A percentile compares a stretch with the other conserved stretches of the same genome.
Conservation (phyloP, 768 basidiomycete species). For the Auriscalpium orientale region DNA sequence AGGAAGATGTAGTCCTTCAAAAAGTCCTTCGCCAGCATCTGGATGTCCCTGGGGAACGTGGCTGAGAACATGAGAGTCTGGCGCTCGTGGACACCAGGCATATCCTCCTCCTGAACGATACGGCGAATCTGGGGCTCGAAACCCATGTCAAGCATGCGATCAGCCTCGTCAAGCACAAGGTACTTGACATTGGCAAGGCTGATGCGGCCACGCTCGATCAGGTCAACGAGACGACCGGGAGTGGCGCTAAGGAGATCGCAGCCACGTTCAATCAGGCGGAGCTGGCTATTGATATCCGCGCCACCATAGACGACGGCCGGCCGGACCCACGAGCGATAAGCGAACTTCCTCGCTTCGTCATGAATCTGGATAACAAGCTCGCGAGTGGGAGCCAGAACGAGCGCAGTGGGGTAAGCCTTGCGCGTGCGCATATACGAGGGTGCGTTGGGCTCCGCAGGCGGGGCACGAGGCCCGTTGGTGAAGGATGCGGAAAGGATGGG, state of each 20-base stretch:
- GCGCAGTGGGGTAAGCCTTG: conserved; percentile 95
- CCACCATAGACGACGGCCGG: conserved; percentile 99
- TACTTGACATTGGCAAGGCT: conserved; percentile 95
- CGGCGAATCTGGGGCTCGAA: conserved; percentile 99
- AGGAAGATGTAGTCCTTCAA: conserved; percentile 99
- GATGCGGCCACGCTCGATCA: conserved; percentile 97
- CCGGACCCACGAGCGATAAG: conserved; percentile 98
- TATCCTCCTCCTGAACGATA: conserved; percentile 97
- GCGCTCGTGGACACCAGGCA: conserved; percentile 87
- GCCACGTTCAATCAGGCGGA: conserved; percentile 90
- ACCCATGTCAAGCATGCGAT: conserved; percentile 99
- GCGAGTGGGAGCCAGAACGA: conserved; percentile 96
- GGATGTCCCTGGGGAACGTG: conserved; percentile 98
- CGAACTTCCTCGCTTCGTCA: conserved; percentile 97
- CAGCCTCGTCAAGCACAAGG: conserved; percentile 97
- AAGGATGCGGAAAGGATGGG: conserved; percentile 96
- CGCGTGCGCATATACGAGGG: conserved; percentile 57
- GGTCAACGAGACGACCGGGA: conserved; percentile 95
- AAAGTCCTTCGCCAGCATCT: conserved; percentile 92
- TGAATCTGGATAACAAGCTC: conserved; percentile 99
- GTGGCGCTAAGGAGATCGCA: conserved; percentile 97
- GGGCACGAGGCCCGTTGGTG: conserved; percentile 65
- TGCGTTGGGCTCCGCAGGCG: conserved; percentile 46
- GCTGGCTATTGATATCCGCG: conserved; percentile 94
- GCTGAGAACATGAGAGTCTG: conserved; percentile 99